Evolutionary conservation across 371 early-diverging fungal genomes (phyloP).

Genomic region (Mortierella sp.): DNA sequence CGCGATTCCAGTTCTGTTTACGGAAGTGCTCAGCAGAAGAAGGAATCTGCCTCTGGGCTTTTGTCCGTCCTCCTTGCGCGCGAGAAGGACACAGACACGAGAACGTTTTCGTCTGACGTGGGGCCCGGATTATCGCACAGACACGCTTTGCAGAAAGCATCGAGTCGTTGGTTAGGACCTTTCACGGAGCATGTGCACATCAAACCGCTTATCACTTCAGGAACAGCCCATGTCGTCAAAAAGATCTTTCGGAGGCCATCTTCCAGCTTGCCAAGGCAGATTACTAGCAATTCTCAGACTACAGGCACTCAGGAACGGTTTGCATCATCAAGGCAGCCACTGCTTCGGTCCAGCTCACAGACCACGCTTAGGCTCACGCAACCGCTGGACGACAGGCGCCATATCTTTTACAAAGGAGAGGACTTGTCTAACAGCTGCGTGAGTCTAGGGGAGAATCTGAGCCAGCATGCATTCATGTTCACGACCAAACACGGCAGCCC

Average conservation of each 20-base stretch:
- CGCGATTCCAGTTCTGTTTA: not conserved
- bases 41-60: slow-evolving; percentile 19
- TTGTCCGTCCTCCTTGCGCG: slow-evolving; percentile 35
- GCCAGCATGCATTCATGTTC: slow-evolving; percentile 49
- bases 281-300: slow-evolving; percentile 18
- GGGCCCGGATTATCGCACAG: slow-evolving; percentile 5
- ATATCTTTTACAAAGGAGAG: slow-evolving; percentile 39
- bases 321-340: slow-evolving; percentile 6
- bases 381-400: slow-evolving; percentile 30
- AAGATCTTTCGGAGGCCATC: slow-evolving; percentile 39
- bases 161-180: slow-evolving; percentile 47
- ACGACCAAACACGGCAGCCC: slow-evolving; percentile 50
- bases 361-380: slow-evolving; percentile 4
- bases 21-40: not conserved
- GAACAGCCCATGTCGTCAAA: slow-evolving; percentile 44
- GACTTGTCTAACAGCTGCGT: slow-evolving; percentile 31
- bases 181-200: slow-evolving; percentile 42
- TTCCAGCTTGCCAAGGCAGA: slow-evolving; percentile 21
- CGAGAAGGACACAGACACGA: slow-evolving; percentile 19
- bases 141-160: slow-evolving; percentile 16
- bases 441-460: slow-evolving; percentile 47
- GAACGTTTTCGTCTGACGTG: slow-evolving; percentile 4
- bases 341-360: slow-evolving; percentile 8
- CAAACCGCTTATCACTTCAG: slow-evolving; percentile 37
- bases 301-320: slow-evolving; percentile 3